phyloP scores from a whole-genome alignment of 805 yeast genomes.

The Candida ovalis region DNA sequence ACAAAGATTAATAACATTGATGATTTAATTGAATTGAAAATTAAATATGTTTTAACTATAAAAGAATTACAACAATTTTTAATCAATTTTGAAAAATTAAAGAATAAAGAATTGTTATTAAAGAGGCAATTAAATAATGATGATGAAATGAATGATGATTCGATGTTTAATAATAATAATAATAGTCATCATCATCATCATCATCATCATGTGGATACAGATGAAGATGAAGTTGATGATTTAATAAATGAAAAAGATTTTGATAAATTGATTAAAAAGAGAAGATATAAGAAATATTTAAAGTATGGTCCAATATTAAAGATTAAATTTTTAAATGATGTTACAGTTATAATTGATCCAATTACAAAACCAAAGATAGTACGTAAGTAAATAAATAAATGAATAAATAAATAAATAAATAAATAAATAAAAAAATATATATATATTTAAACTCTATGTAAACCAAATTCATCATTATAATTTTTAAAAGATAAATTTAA shows the following conservation, averaged over 20 bases:
- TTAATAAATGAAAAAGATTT: conserved; percentile 25
- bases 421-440: background rate
- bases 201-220: conserved; percentile 4
- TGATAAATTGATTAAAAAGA: conserved; percentile 6
- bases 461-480: background rate
- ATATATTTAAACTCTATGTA: background rate
- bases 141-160: conserved; percentile 3
- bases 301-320: conserved; percentile 36
- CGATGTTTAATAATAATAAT: background rate
- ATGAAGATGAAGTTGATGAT: conserved; percentile 20
- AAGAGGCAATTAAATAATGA: conserved; percentile 25
- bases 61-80: conserved; percentile 40
- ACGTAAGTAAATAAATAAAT: background rate
- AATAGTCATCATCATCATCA: too few relatives aligned
- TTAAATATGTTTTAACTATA: conserved; percentile 50
- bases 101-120: conserved; percentile 30
- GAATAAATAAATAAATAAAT: background rate
- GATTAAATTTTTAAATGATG: conserved; percentile 36
- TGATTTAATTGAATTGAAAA: conserved; percentile 47
- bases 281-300: conserved; percentile 18
- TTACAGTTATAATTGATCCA: conserved; percentile 40
- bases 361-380: conserved; percentile 22
- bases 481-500: conserved; percentile 11
- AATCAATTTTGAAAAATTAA: conserved; percentile 37
- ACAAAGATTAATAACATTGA: conserved; percentile 44